Base-by-base conservation (phyloP, 345 rosid genomes). In the Raphanus raphanistrum region DNA sequence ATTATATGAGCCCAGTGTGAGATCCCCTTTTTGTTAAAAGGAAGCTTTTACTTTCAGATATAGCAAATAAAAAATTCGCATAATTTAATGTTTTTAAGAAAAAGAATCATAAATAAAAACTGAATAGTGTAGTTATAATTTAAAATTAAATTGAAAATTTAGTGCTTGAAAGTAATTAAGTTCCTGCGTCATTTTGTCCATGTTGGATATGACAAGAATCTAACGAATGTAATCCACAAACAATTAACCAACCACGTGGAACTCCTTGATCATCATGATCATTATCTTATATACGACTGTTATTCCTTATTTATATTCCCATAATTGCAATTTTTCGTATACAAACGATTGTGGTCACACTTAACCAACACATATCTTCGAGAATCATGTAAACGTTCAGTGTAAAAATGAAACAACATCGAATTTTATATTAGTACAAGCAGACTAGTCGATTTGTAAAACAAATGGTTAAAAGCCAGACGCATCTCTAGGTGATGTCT, bases 161-260 rank as follows among this genome's bases (percentile, higher is more conserved):
- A 45, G 64, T 31, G 55, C n/a, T 48, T 13, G 55, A 48, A 48
- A 48, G 55, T 74, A 79, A 69, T 50, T 50, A 68, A 61, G 54
- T 69, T 63, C 66, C 31, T 68, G 75, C 75, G 75, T 74, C 10
- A 9, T 10, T 67, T 62, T 79, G 82, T 69, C 71, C 63, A 71
- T 79, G 82, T 50, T 67, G 79, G 79, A 74, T 74, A 63, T 74
- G 76, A 79, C 75, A 79, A 74, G 72, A 69, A 79, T 79, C 82
- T 63, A 69, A 52, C 75, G 59, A 74, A 79, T 79, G 67, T 74
- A 68, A 70, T 63, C 82, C 76, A 79, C 79, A 69, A 41, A 69
- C 57, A 32, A 70, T 70, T 61, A 79, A 64, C 54, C 43, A 4
- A 7, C 75, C 79, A 79, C 79, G 82, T 74, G 82, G 75, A 29